Base-by-base conservation (phyloP, 2,329 filamentous ascomycete genomes). In the Ophiostoma sp. region DNA sequence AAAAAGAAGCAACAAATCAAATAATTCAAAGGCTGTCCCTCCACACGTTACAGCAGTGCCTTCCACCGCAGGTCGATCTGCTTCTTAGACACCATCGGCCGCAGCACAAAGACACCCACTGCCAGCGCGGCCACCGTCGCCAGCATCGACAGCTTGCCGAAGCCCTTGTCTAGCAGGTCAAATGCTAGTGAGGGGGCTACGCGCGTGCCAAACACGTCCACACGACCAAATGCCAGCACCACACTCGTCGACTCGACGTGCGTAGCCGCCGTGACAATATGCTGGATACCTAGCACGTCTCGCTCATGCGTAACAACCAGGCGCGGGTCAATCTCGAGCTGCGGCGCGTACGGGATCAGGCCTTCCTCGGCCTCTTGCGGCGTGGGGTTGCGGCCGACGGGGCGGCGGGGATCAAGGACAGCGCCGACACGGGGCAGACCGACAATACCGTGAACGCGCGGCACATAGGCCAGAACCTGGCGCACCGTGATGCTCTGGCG, bases 241-340 rank as follows among this genome's bases (percentile, higher is more conserved):
- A 98, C 82, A 78, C 92, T 95, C 0, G 96, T 98, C 82, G 95
- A 98, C 84, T 99, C 96, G 39, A 99, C 87, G 4, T 94, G 82
- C 1, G 94, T 93, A 0, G 95, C 93, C 22, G 88, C 88, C 0
- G 94, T 90, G 39, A 95, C 87, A 25, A 98, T 89, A 63, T 89
- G 85, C 74, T 88, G 85, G 57, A 97, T 87, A 6, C 94, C 94
- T 1, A 64, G 31, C 31, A 77, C 72, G 48, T 73, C 74, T 42
- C 77, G 75, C 72, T 70, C 73, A 70, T 77, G 75, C 39, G 92
- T 93, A 64, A 98, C 83, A 72, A 93, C 87, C 83, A 90, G 91
- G 76, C 92, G 92, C 0, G 94, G 92, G 78, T 98, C 94, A 74
- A 98, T 91, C 72, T 97, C 93, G 71, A 98, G 87, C 50, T 88